These are phyloP conservation scores for Mucor piriformis DNA, from an alignment of 371 early-diverging fungal genomes.

Conservation along the genomic window DNA sequence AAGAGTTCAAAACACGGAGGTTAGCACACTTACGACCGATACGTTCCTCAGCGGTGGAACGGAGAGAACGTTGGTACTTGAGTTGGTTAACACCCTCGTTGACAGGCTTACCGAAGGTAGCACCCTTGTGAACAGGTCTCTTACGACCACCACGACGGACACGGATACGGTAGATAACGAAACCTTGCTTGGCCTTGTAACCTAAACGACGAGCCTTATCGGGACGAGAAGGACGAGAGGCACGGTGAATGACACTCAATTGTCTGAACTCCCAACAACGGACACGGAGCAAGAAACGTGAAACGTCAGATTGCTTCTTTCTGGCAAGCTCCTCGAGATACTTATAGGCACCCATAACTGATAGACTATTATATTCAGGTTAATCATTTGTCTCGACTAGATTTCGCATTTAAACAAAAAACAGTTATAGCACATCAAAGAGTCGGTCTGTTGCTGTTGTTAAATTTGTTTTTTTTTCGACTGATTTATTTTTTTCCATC, in stretches of 20 bases:
- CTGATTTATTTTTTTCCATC: neutral
- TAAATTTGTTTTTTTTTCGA: neutral
- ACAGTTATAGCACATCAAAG: slow-evolving; percentile 21
- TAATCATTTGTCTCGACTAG: neutral
- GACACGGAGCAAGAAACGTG: slow-evolving; percentile 97
- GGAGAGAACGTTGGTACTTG: slow-evolving; percentile 94
- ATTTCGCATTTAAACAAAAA: neutral
- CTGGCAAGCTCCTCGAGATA: slow-evolving; percentile 97
- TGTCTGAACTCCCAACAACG: slow-evolving; percentile 97
- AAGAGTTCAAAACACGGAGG: slow-evolving; percentile 97
- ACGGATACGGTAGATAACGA: slow-evolving; percentile 96
- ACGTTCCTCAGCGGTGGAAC: slow-evolving; percentile 95
- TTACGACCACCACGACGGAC: slow-evolving; percentile 99
- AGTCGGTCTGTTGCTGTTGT: neutral
- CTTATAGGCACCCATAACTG: slow-evolving; percentile 71
- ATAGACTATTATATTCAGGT: neutral
- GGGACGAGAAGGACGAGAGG: slow-evolving; percentile 97
- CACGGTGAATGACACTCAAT: slow-evolving; percentile 96
- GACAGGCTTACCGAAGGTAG: slow-evolving; percentile 97
- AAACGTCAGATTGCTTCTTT: slow-evolving; percentile 99
- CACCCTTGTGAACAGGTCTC: slow-evolving; percentile 96
- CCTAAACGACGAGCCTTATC: slow-evolving; percentile 99
- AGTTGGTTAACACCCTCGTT: slow-evolving; percentile 97
- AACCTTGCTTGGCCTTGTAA: slow-evolving; percentile 99
- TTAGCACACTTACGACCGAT: slow-evolving; percentile 95